phyloP scores from a whole-genome alignment of 352 stramenopile species.

The Globisporangium paddicum region DNA sequence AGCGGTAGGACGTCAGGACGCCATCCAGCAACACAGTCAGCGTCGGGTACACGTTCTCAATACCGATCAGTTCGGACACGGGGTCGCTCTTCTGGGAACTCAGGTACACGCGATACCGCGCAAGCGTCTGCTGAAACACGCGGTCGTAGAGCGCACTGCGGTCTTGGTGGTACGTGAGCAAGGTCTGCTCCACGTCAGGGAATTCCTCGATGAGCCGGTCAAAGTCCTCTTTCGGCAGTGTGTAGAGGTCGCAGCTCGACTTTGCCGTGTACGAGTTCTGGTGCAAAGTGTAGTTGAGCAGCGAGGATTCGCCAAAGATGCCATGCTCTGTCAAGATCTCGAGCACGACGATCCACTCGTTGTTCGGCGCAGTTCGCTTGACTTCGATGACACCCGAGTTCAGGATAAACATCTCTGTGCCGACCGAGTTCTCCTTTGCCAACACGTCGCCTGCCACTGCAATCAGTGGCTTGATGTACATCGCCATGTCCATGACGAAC shows the following conservation, averaged over 20 bases:
- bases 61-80: slow-evolving; percentile 42
- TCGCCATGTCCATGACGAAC: slow-evolving; percentile 82
- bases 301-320: slow-evolving; percentile 63
- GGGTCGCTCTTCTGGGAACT: slow-evolving; percentile 52
- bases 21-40: slow-evolving; percentile 63
- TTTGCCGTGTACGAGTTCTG: slow-evolving; percentile 75
- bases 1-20: slow-evolving; percentile 52
- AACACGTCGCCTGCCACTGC: slow-evolving; percentile 61
- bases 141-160: slow-evolving; percentile 58
- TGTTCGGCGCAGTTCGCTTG: slow-evolving; percentile 42
- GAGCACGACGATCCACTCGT: slow-evolving; percentile 66
- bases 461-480: slow-evolving; percentile 83
- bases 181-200: slow-evolving; percentile 55
- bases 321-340: slow-evolving; percentile 65
- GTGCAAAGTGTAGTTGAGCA: slow-evolving; percentile 72
- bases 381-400: slow-evolving; percentile 74
- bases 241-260: slow-evolving; percentile 71
- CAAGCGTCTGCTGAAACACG: slow-evolving; percentile 66
- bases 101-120: slow-evolving; percentile 58
- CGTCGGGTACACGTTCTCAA: slow-evolving; percentile 68
- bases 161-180: slow-evolving; percentile 58
- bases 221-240: slow-evolving; percentile 77
- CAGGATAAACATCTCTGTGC: slow-evolving; percentile 81
- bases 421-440: slow-evolving; percentile 53
- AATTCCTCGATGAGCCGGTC: slow-evolving; percentile 77